Evolutionary conservation across 257 asterid genomes (phyloP).

Genomic region (Mentha longifolia): DNA sequence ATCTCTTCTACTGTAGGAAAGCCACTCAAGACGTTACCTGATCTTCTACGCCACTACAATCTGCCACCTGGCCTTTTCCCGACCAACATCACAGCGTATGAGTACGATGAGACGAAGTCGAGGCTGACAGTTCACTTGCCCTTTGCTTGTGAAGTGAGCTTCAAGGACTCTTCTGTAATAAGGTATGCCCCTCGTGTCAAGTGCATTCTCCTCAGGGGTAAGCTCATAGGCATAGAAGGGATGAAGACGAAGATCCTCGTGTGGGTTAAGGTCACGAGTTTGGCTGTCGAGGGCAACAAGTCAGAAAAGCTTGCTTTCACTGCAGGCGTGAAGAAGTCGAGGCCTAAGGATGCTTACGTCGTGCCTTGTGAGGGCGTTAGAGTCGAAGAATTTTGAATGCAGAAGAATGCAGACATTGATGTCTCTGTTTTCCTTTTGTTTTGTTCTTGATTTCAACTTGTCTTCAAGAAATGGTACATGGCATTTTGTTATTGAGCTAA

Average conservation of each 20-base stretch:
- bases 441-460: background rate
- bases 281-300: constrained; percentile 63
- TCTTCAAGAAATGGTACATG: background rate
- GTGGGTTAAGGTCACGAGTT: constrained; percentile 78
- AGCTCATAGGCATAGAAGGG: constrained; percentile 74
- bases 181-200: constrained; percentile 68
- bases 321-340: constrained; percentile 80
- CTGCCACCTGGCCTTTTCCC: constrained; percentile 80
- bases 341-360: constrained; percentile 65
- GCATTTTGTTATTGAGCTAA: background rate
- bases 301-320: constrained; percentile 71
- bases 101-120: constrained; percentile 62
- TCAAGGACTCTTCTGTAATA: constrained; percentile 64
- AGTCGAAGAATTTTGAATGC: constrained; percentile 64
- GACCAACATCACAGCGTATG: constrained; percentile 59
- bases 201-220: constrained; percentile 74
- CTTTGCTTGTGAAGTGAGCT: constrained; percentile 73
- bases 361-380: constrained; percentile 59
- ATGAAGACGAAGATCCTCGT: constrained; percentile 79
- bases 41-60: constrained; percentile 70
- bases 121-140: constrained; percentile 74
- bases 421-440: background rate
- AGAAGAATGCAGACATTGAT: background rate
- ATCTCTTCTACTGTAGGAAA: constrained; percentile 46
- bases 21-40: constrained; percentile 57